Evolutionary conservation across 2,329 filamentous ascomycete species (phyloP), one percentile per base, ranked within the genome.

Genomic region (Colletotrichum cuscutae): DNA sequence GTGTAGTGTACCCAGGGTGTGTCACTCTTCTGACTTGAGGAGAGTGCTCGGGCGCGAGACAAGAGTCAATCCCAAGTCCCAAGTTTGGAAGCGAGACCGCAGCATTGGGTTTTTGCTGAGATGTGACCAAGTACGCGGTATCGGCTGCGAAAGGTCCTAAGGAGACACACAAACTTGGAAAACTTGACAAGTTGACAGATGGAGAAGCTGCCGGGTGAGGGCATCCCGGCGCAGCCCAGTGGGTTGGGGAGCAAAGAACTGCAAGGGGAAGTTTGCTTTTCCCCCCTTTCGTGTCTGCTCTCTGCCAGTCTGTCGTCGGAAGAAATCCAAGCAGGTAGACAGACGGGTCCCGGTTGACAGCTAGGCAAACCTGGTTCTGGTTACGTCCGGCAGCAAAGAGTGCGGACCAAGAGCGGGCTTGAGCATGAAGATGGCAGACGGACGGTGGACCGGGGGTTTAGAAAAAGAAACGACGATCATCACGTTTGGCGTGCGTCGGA

Each of bases 401-500:
- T 19, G 35, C 9, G 13, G 26, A 12, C 26, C 26, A 60, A 52
- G n/a, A 28, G 24, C 57, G 57, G 32, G 22, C 19, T 49, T 49
- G 60, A n/a, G 19, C 52, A 26, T 30, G 32, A 35, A 53, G 28
- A 35, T 63, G 60, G 46, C 60, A 63, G 46, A n/a, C n/a, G n/a
- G 60, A 35, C n/a, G 60, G 12, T n/a, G n/a, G 46, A 53, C n/a
- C 60, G n/a, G 60, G 30, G 12, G 37, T 8, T 7, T 49, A 37
- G 42, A 56, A 46, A 49, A 63, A 62, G 59, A 69, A 63, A 71
- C 49, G 69, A 71, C 26, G 64, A 68, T 54, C 65, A 53, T 26
- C 32, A 52, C 42, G 30, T 69, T 32, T 69, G 69, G 65, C 59
- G 69, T 69, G 69, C 37, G 54, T 72, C 13, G 65, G 59, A 69